phyloP scores from a whole-genome alignment of 148 eudicot genomes.

The Diospyros lotus region DNA sequence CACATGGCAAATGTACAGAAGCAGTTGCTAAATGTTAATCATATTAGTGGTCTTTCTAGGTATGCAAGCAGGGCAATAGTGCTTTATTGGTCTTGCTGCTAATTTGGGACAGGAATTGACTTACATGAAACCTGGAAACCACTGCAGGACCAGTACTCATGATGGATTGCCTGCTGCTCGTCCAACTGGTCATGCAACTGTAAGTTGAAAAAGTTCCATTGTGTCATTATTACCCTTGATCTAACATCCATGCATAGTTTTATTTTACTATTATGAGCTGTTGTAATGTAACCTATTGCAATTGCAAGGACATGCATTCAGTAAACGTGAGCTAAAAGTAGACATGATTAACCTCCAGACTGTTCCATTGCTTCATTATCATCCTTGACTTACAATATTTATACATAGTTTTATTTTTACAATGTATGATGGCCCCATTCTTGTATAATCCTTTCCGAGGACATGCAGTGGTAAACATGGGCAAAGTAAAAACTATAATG shows the following conservation, averaged over 20 bases:
- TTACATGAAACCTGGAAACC: constrained; percentile 18
- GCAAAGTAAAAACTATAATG: no score
- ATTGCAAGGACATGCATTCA: not conserved
- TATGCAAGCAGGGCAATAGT: constrained; percentile 2
- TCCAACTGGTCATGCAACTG: constrained; percentile 36
- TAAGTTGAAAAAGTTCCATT: constrained; percentile 28
- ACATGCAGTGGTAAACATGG: no score
- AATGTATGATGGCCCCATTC: not conserved
- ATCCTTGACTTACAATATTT: no score
- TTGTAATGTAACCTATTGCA: not conserved
- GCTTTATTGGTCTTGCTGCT: constrained; percentile 24
- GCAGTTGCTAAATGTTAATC: constrained; percentile 21
- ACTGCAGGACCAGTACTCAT: constrained; percentile 14
- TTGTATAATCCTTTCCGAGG: not conserved
- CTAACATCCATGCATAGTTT: not conserved
- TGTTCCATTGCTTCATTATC: no score
- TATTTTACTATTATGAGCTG: not conserved
- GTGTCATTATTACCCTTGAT: not conserved
- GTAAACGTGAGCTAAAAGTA: not conserved
- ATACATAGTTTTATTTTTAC: no score
- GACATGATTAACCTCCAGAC: not conserved
- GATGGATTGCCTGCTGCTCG: constrained; percentile 25
- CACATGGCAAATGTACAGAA: constrained; percentile 32
- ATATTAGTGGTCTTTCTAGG: constrained; percentile 16
- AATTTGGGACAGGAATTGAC: constrained; percentile 19